Conservation (phyloP, 805 yeast species). For the Maudiozyma turicensis region DNA sequence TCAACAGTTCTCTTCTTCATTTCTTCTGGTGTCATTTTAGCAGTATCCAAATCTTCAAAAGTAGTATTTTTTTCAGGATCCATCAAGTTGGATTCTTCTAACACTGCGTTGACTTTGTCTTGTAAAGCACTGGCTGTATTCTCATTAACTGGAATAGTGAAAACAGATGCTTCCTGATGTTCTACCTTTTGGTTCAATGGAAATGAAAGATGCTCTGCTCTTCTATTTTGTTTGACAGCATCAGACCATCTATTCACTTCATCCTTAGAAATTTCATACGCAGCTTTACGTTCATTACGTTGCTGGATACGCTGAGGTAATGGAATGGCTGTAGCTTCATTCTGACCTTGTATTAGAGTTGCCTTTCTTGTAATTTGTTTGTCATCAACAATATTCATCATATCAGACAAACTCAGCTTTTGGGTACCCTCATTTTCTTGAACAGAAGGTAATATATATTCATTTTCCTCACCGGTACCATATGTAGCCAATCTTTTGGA, state of each 20-base stretch:
- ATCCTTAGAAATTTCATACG: slow-evolving; percentile 78
- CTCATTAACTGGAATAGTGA: slow-evolving; percentile 34
- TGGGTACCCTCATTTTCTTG: slow-evolving; percentile 12
- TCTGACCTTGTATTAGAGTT: slow-evolving; percentile 34
- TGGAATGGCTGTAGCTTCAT: slow-evolving; percentile 60
- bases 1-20: slow-evolving; percentile 68
- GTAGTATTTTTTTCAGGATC: slow-evolving; percentile 72
- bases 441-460: slow-evolving; percentile 54
- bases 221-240: slow-evolving; percentile 63
- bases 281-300: slow-evolving; percentile 78
- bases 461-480: slow-evolving; percentile 55
- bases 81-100: slow-evolving; percentile 54
- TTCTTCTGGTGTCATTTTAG: slow-evolving; percentile 74
- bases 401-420: slow-evolving; percentile 59
- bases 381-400: slow-evolving; percentile 58
- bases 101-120: slow-evolving; percentile 46
- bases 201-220: slow-evolving; percentile 72
- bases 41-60: slow-evolving; percentile 78
- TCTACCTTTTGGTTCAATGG: slow-evolving; percentile 43
- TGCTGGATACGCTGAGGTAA: slow-evolving; percentile 79
- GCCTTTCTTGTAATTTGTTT: slow-evolving; percentile 42
- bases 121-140: slow-evolving; percentile 55
- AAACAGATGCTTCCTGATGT: slow-evolving; percentile 44
- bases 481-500: slow-evolving; percentile 42
- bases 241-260: slow-evolving; percentile 88